phyloP scores from a whole-genome alignment of 2,329 filamentous ascomycete genomes.

The Penicillium sp. region DNA sequence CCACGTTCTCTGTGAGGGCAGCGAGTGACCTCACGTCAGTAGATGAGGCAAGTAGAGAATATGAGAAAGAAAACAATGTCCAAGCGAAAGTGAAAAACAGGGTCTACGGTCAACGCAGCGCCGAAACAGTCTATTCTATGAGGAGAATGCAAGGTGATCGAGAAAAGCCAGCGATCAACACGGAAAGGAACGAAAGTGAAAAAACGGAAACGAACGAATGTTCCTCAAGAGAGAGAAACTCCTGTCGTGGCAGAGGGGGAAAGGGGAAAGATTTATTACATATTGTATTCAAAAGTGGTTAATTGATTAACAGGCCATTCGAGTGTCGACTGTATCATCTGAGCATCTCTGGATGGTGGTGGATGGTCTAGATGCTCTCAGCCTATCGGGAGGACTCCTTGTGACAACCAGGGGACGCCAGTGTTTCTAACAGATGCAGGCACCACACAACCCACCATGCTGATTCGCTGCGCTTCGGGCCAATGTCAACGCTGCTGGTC shows the following conservation, averaged over 20 bases:
- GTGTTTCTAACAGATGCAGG: constrained; percentile 26
- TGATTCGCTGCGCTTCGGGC: constrained; percentile 21
- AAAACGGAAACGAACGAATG: constrained; percentile 19
- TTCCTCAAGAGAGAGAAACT: constrained; percentile 9
- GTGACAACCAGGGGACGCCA: constrained; percentile 16
- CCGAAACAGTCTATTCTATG: constrained; percentile 13
- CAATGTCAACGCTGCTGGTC: constrained; percentile 17
- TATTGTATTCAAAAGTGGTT: too few relatives aligned
- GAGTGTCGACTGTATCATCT: not conserved
- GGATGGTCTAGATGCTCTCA: not conserved
- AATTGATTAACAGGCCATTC: not conserved
- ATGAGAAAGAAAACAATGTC: not conserved
- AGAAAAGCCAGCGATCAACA: constrained; percentile 20
- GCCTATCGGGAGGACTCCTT: constrained; percentile 26
- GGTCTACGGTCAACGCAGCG: constrained; percentile 8
- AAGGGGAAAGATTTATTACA: constrained; percentile 11
- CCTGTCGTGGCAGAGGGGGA: constrained; percentile 16
- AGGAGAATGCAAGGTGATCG: constrained; percentile 9
- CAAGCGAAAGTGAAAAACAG: constrained; percentile 5
- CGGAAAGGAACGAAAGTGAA: constrained; percentile 4
- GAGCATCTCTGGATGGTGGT: not conserved
- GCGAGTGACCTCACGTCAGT: not conserved
- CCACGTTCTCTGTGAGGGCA: constrained; percentile 6
- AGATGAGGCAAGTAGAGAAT: constrained; percentile 1
- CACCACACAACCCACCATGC: not conserved